Conservation (phyloP, 2,329 filamentous ascomycete species). For the Colletotrichum zoysiae region DNA sequence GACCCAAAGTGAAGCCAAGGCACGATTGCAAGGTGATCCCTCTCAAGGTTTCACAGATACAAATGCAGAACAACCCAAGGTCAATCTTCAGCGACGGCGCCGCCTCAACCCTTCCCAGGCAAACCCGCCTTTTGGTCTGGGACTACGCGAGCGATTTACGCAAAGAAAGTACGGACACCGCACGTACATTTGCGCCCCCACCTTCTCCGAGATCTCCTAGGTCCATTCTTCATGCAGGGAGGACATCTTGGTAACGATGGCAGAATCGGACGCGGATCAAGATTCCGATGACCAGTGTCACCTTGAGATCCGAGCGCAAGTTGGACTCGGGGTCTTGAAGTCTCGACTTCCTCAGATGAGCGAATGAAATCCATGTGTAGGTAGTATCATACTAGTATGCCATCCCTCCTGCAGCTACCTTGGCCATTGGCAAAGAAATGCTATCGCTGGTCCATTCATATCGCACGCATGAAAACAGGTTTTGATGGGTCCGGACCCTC, state of each 20-base stretch:
- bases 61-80: neutral
- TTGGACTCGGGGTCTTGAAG: neutral
- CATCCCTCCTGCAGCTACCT: slow-evolving; percentile 22
- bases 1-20: neutral
- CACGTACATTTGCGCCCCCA: slow-evolving; percentile 1
- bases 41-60: no score
- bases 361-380: neutral
- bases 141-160: slow-evolving; percentile 13
- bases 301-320: slow-evolving; percentile 33
- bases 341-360: neutral
- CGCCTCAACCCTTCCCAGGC: neutral
- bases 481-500: slow-evolving; percentile 24
- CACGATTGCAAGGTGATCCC: no score
- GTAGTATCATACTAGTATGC: neutral
- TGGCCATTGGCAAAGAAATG: slow-evolving; percentile 3
- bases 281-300: slow-evolving; percentile 27
- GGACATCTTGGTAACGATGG: slow-evolving; percentile 3
- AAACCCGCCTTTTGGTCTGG: neutral
- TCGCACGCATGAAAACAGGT: slow-evolving; percentile 24
- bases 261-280: slow-evolving; percentile 17
- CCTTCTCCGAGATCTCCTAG: slow-evolving; percentile 1
- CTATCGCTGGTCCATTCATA: neutral
- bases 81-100: slow-evolving; percentile 1
- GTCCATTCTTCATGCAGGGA: neutral
- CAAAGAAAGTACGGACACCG: neutral